Conservation (phyloP, 2,329 filamentous ascomycete genomes). For the Drechslera avenae region DNA sequence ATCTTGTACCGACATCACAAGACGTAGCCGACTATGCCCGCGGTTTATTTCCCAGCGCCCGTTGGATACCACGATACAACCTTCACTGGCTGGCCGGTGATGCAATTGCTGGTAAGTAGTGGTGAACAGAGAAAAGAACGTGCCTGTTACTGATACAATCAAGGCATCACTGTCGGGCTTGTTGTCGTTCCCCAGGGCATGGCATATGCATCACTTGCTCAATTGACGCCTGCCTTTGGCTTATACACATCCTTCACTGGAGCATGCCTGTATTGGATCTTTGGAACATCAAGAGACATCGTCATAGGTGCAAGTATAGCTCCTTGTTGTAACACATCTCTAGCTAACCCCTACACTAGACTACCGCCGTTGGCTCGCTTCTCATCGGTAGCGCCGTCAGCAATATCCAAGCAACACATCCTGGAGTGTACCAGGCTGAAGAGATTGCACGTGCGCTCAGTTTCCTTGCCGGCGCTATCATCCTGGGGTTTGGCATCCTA, state of each 20-base stretch:
- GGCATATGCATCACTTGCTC: conserved; percentile 86
- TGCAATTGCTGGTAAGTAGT: conserved; percentile 35
- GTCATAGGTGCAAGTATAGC: conserved; percentile 77
- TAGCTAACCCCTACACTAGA: conserved; percentile 56
- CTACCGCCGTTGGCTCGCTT: conserved; percentile 92
- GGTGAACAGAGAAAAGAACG: too few species aligned
- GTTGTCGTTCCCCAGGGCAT: conserved; percentile 93
- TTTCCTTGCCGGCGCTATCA: conserved; percentile 76
- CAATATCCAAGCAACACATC: conserved; percentile 63
- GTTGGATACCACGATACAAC: conserved; percentile 39
- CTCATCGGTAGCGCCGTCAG: conserved; percentile 79
- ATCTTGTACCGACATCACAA: conserved; percentile 29
- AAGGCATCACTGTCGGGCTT: conserved; percentile 66
- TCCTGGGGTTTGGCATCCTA: conserved; percentile 77
- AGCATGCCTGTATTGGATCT: conserved; percentile 92
- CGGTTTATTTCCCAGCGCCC: conserved; percentile 35
- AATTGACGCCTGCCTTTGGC: conserved; percentile 77
- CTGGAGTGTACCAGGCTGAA: conserved; percentile 62
- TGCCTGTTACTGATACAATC: background rate
- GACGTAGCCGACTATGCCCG: conserved; percentile 31
- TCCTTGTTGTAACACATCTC: background rate
- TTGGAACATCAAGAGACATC: conserved; percentile 96
- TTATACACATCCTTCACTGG: conserved; percentile 96
- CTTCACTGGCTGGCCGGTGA: conserved; percentile 40
- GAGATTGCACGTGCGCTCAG: conserved; percentile 79